A percentile compares a stretch with the other conserved stretches of the same genome.
phyloP scores from a whole-genome alignment of 768 basidiomycete species.

The Auricularia sp. region DNA sequence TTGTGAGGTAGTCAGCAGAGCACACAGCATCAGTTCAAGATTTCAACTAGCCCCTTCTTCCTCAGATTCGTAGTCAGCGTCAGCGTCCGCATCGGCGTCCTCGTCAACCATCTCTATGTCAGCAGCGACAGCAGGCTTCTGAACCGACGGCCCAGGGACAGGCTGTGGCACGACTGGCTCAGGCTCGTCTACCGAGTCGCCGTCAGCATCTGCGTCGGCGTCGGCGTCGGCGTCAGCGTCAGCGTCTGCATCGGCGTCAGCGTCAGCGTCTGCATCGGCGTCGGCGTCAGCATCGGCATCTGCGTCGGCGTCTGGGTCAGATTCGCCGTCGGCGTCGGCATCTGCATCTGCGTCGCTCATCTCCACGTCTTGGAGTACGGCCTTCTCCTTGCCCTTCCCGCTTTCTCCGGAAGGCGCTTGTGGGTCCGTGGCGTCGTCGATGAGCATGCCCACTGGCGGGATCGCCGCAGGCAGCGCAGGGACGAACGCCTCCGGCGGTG shows the following conservation, averaged over 20 bases:
- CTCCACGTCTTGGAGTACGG: too few species aligned
- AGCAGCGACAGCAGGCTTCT: not conserved
- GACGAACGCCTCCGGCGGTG: not conserved
- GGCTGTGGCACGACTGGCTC: too few species aligned
- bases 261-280: not conserved
- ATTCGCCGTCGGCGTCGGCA: not conserved
- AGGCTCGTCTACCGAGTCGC: too few species aligned
- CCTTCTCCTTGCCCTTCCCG: not conserved
- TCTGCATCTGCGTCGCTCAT: not conserved
- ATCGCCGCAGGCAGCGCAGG: not conserved
- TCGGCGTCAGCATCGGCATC: not conserved
- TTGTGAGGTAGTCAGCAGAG: too few species aligned
- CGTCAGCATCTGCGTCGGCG: too few species aligned
- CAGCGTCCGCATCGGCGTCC: not conserved
- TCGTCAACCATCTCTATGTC: not conserved
- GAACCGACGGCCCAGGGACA: too few species aligned
- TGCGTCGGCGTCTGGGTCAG: not conserved
- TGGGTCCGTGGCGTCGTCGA: not conserved
- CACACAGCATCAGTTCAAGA: too few species aligned
- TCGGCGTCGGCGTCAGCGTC: too few species aligned
- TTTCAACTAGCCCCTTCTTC: too few species aligned
- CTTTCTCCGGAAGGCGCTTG: not conserved
- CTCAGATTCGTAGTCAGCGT: not conserved
- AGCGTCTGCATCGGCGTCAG: too few species aligned
- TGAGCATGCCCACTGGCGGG: not conserved